phyloP scores from a whole-genome alignment of 164 flowering plant species.

The Annona cherimola region DNA sequence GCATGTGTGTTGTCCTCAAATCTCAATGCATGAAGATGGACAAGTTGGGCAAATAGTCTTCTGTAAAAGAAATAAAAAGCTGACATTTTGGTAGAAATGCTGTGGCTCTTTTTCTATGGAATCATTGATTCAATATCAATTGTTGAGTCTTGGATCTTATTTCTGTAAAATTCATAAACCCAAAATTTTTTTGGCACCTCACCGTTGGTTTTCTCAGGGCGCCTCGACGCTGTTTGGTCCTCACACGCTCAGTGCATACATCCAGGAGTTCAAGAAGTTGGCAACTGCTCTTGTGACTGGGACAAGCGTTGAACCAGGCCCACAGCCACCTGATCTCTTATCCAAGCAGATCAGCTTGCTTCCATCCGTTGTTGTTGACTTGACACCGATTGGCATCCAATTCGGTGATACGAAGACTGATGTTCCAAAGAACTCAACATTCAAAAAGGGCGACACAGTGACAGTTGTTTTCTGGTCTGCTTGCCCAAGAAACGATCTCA shows the following conservation, averaged over 20 bases:
- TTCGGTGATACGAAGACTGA: slow-evolving; percentile 72
- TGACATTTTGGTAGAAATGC: too few species aligned
- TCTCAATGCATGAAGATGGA: too few species aligned
- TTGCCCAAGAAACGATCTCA: slow-evolving; percentile 90
- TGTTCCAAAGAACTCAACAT: slow-evolving; percentile 70
- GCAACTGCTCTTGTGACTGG: slow-evolving; percentile 59
- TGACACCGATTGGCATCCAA: slow-evolving; percentile 57
- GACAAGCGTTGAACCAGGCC: slow-evolving; percentile 45
- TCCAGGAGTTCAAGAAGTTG: slow-evolving; percentile 89
- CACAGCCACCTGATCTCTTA: slow-evolving; percentile 85
- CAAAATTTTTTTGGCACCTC: not conserved
- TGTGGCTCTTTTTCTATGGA: too few species aligned
- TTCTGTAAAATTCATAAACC: not conserved
- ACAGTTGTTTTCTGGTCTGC: slow-evolving; percentile 81
- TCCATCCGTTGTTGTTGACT: slow-evolving; percentile 72
- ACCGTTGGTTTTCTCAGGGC: slow-evolving; percentile 41
- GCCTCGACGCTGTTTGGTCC: slow-evolving; percentile 94
- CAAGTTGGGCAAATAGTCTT: too few species aligned
- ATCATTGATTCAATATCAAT: too few species aligned
- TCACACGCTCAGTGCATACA: slow-evolving; percentile 86
- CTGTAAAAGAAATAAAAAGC: too few species aligned
- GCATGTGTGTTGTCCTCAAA: not conserved
- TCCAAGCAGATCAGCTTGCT: slow-evolving; percentile 76
- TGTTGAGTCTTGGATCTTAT: too few species aligned
- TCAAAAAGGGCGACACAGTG: slow-evolving; percentile 62